These are phyloP conservation scores for Berberis vulgaris DNA, from an alignment of 164 flowering plant species.

Conservation along the genomic window DNA sequence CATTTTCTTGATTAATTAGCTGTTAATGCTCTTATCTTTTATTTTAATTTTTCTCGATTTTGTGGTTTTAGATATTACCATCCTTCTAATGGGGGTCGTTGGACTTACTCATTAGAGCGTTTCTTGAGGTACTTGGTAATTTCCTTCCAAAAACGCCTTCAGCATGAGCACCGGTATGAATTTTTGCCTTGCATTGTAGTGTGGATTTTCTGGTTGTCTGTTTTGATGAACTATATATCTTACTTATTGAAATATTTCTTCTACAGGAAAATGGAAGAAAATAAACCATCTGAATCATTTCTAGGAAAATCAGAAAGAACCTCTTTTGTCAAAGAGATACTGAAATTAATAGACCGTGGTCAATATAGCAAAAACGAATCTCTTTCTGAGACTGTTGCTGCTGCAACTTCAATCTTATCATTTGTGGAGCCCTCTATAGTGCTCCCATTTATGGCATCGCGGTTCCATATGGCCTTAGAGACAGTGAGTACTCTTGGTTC, in stretches of 20 bases:
- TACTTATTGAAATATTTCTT: conserved; percentile 9
- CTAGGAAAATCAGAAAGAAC: conserved; percentile 58
- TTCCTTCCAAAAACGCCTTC: conserved; percentile 72
- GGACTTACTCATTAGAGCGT: conserved; percentile 90
- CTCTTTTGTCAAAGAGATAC: conserved; percentile 58
- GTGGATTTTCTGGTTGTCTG: neutral
- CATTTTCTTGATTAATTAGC: conserved; percentile 5
- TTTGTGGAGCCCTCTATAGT: conserved; percentile 88
- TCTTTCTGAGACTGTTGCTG: conserved; percentile 91
- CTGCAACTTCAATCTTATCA: conserved; percentile 82
- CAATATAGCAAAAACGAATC: conserved; percentile 94
- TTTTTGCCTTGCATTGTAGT: neutral
- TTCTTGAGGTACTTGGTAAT: conserved; percentile 73
- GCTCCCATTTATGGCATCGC: conserved; percentile 85
- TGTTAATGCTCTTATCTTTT: neutral
- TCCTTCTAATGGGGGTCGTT: conserved; percentile 98
- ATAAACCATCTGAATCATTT: conserved; percentile 22
- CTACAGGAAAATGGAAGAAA: conserved; percentile 38
- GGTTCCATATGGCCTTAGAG: conserved; percentile 90
- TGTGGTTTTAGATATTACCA: conserved; percentile 66
- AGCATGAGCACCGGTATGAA: conserved; percentile 73
- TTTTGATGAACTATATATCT: conserved; percentile 2
- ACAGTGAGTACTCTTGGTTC: conserved; percentile 52
- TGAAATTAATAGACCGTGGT: conserved; percentile 91
- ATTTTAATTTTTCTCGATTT: conserved; percentile 1